Conservation (phyloP, 495 filamentous ascomycete species). For the Hypoxylon trugodes region DNA sequence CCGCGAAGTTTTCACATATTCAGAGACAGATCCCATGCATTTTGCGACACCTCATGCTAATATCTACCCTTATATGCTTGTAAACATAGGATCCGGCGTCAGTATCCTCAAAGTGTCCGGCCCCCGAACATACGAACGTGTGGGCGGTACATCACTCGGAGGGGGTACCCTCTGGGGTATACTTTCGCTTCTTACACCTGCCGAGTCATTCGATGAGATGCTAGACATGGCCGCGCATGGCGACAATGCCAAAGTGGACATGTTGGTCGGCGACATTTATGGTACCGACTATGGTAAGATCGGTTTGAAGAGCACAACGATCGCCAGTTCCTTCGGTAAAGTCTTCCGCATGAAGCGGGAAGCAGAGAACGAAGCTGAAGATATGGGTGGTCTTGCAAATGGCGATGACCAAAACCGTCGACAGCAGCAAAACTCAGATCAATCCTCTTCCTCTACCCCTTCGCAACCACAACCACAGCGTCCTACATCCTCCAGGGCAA, state of each 20-base stretch:
- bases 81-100: constrained; percentile 98
- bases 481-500: constrained; percentile 23
- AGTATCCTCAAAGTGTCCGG: constrained; percentile 98
- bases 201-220: constrained; percentile 94
- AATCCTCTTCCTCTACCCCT: constrained; percentile 13
- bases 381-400: constrained; percentile 68
- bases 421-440: constrained; percentile 22
- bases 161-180: constrained; percentile 97
- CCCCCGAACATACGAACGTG: constrained; percentile 81
- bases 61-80: constrained; percentile 95
- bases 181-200: constrained; percentile 86
- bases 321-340: constrained; percentile 96
- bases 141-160: constrained; percentile 93
- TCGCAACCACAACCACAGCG: constrained; percentile 22
- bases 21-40: constrained; percentile 84
- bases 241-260: constrained; percentile 92
- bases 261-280: constrained; percentile 98
- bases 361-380: constrained; percentile 80
- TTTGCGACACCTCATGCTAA: constrained; percentile 74
- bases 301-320: constrained; percentile 89
- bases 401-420: constrained; percentile 51
- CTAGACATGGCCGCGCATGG: constrained; percentile 90
- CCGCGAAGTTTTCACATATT: constrained; percentile 95
- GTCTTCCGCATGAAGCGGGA: constrained; percentile 85
- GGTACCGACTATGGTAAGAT: constrained; percentile 95